Percentiles rank a stretch among this genome's conserved stretches.
These are phyloP conservation scores for Xylaria sp. DNA, from an alignment of 2,329 filamentous ascomycete species.

Conservation along the genomic window DNA sequence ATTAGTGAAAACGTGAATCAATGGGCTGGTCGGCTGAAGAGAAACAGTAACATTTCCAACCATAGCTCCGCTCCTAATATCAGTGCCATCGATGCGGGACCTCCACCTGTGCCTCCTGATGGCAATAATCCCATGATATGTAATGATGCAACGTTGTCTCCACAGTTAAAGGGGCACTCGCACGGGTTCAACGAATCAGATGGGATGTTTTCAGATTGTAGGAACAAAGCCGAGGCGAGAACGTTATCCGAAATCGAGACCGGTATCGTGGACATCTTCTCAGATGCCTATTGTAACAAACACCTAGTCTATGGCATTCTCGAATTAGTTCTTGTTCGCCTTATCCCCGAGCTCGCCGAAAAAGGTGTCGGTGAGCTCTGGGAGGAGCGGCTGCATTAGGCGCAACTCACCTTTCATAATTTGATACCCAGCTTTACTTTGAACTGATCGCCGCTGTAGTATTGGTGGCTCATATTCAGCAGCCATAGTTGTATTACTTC, in stretches of 20 bases:
- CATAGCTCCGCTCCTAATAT: conserved; percentile 35
- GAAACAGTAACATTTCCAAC: conserved; percentile 40
- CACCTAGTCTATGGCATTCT: conserved; percentile 86
- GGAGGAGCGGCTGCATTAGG: conserved; percentile 70
- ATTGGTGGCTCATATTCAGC: background rate
- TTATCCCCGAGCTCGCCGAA: conserved; percentile 86
- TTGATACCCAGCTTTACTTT: conserved; percentile 21
- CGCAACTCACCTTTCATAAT: conserved; percentile 16
- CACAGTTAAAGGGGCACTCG: conserved; percentile 41
- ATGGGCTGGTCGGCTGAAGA: conserved; percentile 48
- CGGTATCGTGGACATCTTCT: conserved; percentile 77
- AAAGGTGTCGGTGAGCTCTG: conserved; percentile 77
- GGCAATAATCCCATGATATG: conserved; percentile 42
- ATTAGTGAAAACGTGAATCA: conserved; percentile 37
- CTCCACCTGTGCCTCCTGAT: conserved; percentile 44
- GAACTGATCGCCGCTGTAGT: background rate
- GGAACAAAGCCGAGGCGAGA: conserved; percentile 56
- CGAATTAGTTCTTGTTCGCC: conserved; percentile 81
- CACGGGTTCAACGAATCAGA: conserved; percentile 39
- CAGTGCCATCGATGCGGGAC: conserved; percentile 44
- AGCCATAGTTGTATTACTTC: background rate
- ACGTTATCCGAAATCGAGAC: conserved; percentile 70
- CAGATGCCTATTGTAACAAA: conserved; percentile 90
- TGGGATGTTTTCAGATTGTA: conserved; percentile 32
- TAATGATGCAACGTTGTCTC: conserved; percentile 47